phyloP scores from a whole-genome alignment of 2,329 filamentous ascomycete species.

The Xylariaceae sp. region DNA sequence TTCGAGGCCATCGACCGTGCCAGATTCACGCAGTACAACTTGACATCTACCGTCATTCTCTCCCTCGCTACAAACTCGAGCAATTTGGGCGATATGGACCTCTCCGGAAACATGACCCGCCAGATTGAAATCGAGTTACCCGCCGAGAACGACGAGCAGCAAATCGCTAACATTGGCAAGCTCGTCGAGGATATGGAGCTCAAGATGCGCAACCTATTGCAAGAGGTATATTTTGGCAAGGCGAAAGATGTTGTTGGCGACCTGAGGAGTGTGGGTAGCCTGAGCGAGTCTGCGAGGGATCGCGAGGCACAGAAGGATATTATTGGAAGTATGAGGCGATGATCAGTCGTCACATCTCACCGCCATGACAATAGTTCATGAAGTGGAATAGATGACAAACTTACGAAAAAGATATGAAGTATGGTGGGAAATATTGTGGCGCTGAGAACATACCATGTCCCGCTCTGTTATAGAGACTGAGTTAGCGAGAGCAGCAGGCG shows the following conservation, averaged over 20 bases:
- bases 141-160: slow-evolving; percentile 87
- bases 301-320: slow-evolving; percentile 87
- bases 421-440: no score
- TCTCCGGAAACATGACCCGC: slow-evolving; percentile 96
- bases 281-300: slow-evolving; percentile 86
- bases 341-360: no score
- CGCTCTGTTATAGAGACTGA: no score
- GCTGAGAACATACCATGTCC: no score
- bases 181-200: slow-evolving; percentile 99
- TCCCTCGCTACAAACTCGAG: slow-evolving; percentile 72
- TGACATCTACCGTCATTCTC: slow-evolving; percentile 95
- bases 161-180: slow-evolving; percentile 93
- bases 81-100: slow-evolving; percentile 82
- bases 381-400: no score
- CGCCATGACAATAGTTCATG: no score
- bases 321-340: slow-evolving; percentile 65
- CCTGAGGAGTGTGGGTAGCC: slow-evolving; percentile 80
- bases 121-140: slow-evolving; percentile 92
- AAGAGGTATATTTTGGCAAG: slow-evolving; percentile 99
- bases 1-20: slow-evolving; percentile 95
- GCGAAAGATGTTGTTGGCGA: slow-evolving; percentile 98
- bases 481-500: slow-evolving; percentile 4
- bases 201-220: slow-evolving; percentile 97
- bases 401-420: no score
- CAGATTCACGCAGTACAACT: slow-evolving; percentile 93